Evolutionary conservation across 208 protist genomes (phyloP).

Genomic region (Trypanosoma rangeli): DNA sequence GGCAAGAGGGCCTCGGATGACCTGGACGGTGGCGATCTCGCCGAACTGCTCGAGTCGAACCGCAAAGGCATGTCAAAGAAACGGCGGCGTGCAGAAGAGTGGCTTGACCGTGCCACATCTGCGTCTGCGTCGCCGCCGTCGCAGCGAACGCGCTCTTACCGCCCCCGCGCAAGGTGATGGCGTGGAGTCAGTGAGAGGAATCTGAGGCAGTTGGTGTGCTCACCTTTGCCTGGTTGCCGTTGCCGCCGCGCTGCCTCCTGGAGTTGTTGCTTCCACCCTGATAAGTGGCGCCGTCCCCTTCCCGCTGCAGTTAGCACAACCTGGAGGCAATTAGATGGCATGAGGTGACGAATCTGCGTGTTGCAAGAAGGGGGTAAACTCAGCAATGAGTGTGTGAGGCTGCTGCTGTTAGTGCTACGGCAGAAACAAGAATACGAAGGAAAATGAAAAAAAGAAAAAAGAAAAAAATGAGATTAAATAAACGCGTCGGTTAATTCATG

Average conservation of each 20-base stretch:
- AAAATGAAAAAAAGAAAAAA: constrained; percentile 1
- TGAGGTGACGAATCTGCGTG: background rate
- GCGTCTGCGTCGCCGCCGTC: background rate
- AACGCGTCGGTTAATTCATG: constrained; percentile 9
- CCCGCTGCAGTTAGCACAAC: too few species aligned
- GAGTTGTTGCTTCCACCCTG: too few species aligned
- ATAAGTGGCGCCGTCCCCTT: too few species aligned
- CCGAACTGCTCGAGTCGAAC: constrained; percentile 69
- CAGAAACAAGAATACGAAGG: background rate
- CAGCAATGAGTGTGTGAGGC: too few species aligned
- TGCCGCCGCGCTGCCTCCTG: too few species aligned
- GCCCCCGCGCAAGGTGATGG: background rate
- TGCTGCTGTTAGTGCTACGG: too few species aligned
- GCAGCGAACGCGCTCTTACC: background rate
- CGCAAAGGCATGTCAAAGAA: constrained; percentile 66
- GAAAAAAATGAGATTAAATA: constrained; percentile 13
- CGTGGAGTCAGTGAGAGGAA: background rate
- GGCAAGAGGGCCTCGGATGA: constrained; percentile 20
- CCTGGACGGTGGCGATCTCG: constrained; percentile 81
- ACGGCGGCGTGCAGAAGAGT: constrained; percentile 63
- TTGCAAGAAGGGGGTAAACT: background rate
- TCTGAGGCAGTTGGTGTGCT: background rate
- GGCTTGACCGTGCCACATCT: constrained; percentile 56
- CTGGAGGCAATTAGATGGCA: background rate
- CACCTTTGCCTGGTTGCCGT: background rate